phyloP scores from a whole-genome alignment of 768 basidiomycete genomes.

The Coprinopsis strossmayeri region DNA sequence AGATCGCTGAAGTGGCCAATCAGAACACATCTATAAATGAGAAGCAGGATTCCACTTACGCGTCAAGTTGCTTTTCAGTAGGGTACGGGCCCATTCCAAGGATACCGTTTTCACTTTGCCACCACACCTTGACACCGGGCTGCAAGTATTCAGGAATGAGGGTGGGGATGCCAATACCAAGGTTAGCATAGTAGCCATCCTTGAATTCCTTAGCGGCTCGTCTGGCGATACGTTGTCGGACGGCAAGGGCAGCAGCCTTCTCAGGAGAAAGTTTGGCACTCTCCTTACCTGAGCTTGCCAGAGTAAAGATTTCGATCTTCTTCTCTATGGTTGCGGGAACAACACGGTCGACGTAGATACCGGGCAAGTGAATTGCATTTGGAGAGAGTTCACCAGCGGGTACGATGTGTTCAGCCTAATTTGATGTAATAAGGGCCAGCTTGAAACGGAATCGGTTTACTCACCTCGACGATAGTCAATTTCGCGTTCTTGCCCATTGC shows the following conservation, averaged over 20 bases:
- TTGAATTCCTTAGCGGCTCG: conserved; percentile 87
- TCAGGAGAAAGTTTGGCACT: conserved; percentile 31
- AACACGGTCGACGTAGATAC: conserved; percentile 86
- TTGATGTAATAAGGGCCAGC: neutral
- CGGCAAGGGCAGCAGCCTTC: conserved; percentile 45
- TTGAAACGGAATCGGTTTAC: conserved; percentile 1
- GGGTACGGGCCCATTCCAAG: conserved; percentile 91
- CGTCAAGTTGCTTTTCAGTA: conserved; percentile 69
- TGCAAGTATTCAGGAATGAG: conserved; percentile 76
- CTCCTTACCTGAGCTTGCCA: conserved; percentile 43
- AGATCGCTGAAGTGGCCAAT: conserved; percentile 53
- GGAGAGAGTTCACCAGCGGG: conserved; percentile 77
- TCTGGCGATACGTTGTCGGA: conserved; percentile 71
- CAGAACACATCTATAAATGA: neutral
- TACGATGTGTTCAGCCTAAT: conserved; percentile 83
- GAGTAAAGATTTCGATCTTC: conserved; percentile 66
- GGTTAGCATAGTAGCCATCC: conserved; percentile 83
- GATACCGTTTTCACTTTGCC: conserved; percentile 90
- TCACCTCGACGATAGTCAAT: conserved; percentile 86
- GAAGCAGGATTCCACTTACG: conserved; percentile 43
- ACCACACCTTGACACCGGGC: conserved; percentile 73
- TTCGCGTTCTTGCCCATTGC: conserved; percentile 89
- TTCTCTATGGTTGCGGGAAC: conserved; percentile 74
- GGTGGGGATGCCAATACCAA: conserved; percentile 90
- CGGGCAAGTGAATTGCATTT: conserved; percentile 75